Evolutionary conservation across 345 rosid species (phyloP).

Genomic region (Hypericum perforatum): DNA sequence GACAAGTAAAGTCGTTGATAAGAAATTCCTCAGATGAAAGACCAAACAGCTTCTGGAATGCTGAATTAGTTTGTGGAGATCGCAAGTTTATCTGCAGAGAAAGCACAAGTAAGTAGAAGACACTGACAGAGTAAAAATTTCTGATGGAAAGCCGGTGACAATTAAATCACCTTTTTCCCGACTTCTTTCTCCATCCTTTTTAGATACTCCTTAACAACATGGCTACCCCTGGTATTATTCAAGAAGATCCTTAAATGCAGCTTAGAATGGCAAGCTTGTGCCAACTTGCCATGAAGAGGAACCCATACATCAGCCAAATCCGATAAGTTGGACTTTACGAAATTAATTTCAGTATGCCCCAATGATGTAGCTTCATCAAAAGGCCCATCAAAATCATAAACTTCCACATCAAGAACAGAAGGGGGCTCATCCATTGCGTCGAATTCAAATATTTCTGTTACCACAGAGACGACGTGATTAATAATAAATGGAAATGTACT

Average conservation of each 20-base stretch:
- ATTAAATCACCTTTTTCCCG: constrained; percentile 68
- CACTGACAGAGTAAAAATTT: constrained; percentile 5
- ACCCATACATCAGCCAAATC: constrained; percentile 92
- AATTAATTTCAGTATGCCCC: constrained; percentile 81
- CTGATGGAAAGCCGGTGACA: constrained; percentile 4
- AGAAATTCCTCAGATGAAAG: constrained; percentile 94
- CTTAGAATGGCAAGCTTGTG: constrained; percentile 93
- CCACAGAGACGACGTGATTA: constrained; percentile 11
- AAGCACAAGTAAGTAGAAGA: not conserved
- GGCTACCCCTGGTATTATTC: constrained; percentile 76
- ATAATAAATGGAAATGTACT: not conserved
- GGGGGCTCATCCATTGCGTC: constrained; percentile 99
- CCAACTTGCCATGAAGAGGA: constrained; percentile 74
- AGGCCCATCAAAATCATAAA: constrained; percentile 91
- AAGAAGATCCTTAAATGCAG: constrained; percentile 82
- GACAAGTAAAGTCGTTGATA: constrained; percentile 96
- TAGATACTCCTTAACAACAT: constrained; percentile 71
- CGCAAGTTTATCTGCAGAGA: constrained; percentile 67
- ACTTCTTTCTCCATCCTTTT: constrained; percentile 99
- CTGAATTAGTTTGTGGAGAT: constrained; percentile 94
- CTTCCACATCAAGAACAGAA: constrained; percentile 80
- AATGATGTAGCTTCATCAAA: constrained; percentile 77
- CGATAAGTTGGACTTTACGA: constrained; percentile 68
- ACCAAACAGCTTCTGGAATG: constrained; percentile 93
- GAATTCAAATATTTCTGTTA: constrained; percentile 93